These are phyloP conservation scores for Huntiella omanensis DNA, from an alignment of 2,329 filamentous ascomycete genomes.

Conservation along the genomic window DNA sequence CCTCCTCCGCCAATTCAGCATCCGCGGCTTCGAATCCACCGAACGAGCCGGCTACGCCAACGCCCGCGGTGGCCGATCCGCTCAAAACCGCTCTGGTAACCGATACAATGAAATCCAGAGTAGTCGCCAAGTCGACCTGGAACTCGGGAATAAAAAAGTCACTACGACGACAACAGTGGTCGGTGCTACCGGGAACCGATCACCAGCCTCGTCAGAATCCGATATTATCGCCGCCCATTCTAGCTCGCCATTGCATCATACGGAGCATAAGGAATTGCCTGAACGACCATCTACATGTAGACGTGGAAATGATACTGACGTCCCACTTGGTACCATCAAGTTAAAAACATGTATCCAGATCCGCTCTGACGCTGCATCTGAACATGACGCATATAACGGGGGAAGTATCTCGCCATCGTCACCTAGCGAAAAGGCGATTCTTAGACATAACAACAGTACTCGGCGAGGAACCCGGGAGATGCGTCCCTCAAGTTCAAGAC, in stretches of 20 bases:
- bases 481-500: no score
- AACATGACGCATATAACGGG: neutral
- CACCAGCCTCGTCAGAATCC: slow-evolving; percentile 7
- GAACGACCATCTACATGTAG: neutral
- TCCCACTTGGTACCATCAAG: neutral
- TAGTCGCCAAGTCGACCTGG: slow-evolving; percentile 1
- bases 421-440: neutral
- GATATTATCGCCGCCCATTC: slow-evolving; percentile 1
- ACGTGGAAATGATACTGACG: neutral
- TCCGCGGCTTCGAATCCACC: slow-evolving; percentile 25
- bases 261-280: neutral
- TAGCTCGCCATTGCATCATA: neutral
- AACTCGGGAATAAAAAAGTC: slow-evolving; percentile 9
- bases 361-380: slow-evolving; percentile 1
- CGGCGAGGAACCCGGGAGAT: no score
- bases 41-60: slow-evolving; percentile 4
- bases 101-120: slow-evolving; percentile 5
- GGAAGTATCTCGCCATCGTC: neutral
- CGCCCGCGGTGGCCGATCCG: slow-evolving; percentile 15
- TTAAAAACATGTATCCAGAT: slow-evolving; percentile 6
- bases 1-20: slow-evolving; percentile 28
- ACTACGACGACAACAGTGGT: slow-evolving; percentile 4
- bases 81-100: slow-evolving; percentile 14
- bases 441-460: neutral
- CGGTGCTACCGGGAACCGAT: slow-evolving; percentile 7